Base-by-base conservation (phyloP, 2,329 filamentous ascomycete genomes). In the Verticillium tricorpus region DNA sequence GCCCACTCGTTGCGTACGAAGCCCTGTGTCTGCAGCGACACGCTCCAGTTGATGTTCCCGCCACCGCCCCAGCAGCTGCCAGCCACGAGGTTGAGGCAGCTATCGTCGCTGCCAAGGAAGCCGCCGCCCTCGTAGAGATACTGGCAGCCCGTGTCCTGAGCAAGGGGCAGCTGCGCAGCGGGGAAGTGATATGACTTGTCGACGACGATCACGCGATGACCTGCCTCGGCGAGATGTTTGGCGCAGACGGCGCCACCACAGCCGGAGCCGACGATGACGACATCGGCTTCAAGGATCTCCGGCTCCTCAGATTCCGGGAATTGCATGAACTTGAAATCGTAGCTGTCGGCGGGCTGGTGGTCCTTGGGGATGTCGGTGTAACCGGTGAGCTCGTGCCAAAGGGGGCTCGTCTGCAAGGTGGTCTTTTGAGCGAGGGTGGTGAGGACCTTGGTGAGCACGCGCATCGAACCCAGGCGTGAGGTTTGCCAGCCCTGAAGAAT, bases 31-130 rank as follows among this genome's bases (percentile, higher is more conserved):
- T 82, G 80, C 59, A 88, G 76, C 58, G 78, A 78, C 9, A 85
- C 85, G 69, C 82, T 90, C 93, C 93, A 97, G 74, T 97, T 97
- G 68, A 97, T 76, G 0, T 91, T 92, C 6, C 93, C 93, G 61
- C 93, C 93, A 52, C 93, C 93, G 34, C 93, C 93, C 86, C 90
- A 96, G 35, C 85, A 85, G 61, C 86, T 84, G 1, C 91, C 93
- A 0, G 89, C 85, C 2, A 91, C 72, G 14, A 94, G 74, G 17
- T 77, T 83, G 35, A 89, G 78, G 6, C 83, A 82, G 12, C 78
- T 78, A 69, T 90, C 83, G 63, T 89, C 79, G 64, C 80, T 79
- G 67, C 81, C 69, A 5, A 83, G 68, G 19, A 85, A 73, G 8
- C 89, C 90, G 25, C 84, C 84, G 64, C 85, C 86, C 68, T 93